A percentile compares a stretch with the other conserved stretches of the same genome.
These are phyloP conservation scores for Exobasidium rhododendri DNA, from an alignment of 1,284 basidiomycete genomes.

Conservation along the genomic window DNA sequence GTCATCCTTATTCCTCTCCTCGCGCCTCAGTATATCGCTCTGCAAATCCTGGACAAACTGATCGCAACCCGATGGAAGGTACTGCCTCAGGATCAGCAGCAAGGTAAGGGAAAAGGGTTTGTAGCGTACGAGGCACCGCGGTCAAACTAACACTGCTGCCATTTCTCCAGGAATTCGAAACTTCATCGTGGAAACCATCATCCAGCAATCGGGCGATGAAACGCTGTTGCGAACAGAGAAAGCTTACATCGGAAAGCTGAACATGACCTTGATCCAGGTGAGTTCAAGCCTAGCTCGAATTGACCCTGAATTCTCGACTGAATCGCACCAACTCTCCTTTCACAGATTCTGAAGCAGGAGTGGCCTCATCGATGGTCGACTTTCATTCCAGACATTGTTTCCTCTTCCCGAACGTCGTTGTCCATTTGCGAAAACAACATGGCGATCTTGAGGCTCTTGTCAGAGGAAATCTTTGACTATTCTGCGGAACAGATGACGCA, in stretches of 20 bases:
- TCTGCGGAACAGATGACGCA: conserved; percentile 99
- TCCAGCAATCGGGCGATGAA: conserved; percentile 82
- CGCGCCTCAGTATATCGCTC: conserved; percentile 35
- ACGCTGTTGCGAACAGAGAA: conserved; percentile 80
- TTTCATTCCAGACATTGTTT: conserved; percentile 95
- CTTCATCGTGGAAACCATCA: conserved; percentile 89
- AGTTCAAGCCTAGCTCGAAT: too few relatives aligned
- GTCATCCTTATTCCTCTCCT: not conserved
- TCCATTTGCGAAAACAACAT: conserved; percentile 99
- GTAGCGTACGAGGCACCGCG: not conserved
- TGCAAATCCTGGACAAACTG: conserved; percentile 62
- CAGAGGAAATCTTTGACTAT: conserved; percentile 98
- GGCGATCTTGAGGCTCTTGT: conserved; percentile 95
- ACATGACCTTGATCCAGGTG: conserved; percentile 90
- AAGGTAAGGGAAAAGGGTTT: conserved; percentile 23
- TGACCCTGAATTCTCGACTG: too few relatives aligned
- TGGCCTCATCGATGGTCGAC: conserved; percentile 99
- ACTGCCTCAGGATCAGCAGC: conserved; percentile 78
- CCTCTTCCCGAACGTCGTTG: conserved; percentile 92
- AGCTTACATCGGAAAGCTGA: conserved; percentile 94
- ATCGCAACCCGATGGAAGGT: conserved; percentile 94
- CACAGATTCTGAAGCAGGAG: conserved; percentile 95
- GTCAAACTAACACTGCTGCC: not conserved
- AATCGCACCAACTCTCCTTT: not conserved
- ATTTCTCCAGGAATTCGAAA: conserved; percentile 72